Evolutionary conservation across 495 filamentous ascomycete genomes (phyloP).

Genomic region (Daldinia loculata): DNA sequence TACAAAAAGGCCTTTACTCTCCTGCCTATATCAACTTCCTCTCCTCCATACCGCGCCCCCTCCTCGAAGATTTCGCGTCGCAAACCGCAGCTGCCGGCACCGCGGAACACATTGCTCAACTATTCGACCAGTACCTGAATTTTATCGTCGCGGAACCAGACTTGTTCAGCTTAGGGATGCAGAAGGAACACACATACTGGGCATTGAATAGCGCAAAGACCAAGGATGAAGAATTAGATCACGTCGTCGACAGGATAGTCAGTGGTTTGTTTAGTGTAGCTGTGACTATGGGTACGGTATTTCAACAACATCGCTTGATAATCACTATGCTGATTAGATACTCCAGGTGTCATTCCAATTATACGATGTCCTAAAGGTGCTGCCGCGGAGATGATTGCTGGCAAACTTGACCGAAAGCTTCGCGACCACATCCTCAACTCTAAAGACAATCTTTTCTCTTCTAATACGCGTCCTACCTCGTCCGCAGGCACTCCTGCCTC

Average conservation of each 20-base stretch:
- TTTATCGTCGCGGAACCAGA: constrained; percentile 97
- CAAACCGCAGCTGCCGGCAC: constrained; percentile 85
- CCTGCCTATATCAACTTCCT: constrained; percentile 98
- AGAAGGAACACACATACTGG: constrained; percentile 86
- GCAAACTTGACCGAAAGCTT: constrained; percentile 92
- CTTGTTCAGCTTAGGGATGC: constrained; percentile 91
- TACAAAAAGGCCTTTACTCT: constrained; percentile 87
- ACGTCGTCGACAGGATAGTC: constrained; percentile 87
- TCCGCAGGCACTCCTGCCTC: constrained; percentile 67
- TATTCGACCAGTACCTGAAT: constrained; percentile 98
- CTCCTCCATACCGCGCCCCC: constrained; percentile 87
- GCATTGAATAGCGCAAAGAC: constrained; percentile 92
- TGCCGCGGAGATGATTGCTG: constrained; percentile 92
- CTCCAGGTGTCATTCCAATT: constrained; percentile 83
- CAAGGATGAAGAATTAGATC: constrained; percentile 87
- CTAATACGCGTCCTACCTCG: constrained; percentile 51
- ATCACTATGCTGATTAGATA: constrained; percentile 23
- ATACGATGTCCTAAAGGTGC: constrained; percentile 91
- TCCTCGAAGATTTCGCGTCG: constrained; percentile 94
- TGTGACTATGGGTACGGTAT: constrained; percentile 87
- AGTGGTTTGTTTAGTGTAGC: constrained; percentile 95
- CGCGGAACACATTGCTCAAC: constrained; percentile 86
- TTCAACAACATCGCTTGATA: background rate
- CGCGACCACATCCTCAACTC: constrained; percentile 97
- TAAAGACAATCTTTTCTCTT: constrained; percentile 90